A percentile compares a stretch with the other conserved stretches of the same genome.
Evolutionary conservation across 2,329 filamentous ascomycete genomes (phyloP).

Genomic region (Aschersonia sp.): DNA sequence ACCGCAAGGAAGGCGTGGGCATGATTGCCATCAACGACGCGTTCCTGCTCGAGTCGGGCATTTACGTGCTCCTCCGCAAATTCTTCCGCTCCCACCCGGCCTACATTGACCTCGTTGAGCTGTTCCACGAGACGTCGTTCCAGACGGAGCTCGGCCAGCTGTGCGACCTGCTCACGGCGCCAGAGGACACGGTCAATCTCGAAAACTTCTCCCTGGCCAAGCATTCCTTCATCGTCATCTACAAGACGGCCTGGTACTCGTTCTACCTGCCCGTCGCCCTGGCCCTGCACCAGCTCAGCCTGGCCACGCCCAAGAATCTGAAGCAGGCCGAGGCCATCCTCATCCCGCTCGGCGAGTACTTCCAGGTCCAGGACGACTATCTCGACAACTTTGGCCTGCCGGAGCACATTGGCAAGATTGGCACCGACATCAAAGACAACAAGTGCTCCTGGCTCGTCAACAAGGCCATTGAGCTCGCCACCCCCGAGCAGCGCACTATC

Average conservation of each 20-base stretch:
- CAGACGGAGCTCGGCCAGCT: conserved; percentile 94
- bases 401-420: conserved; percentile 91
- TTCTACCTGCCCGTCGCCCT: conserved; percentile 96
- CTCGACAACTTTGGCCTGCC: conserved; percentile 95
- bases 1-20: conserved; percentile 74
- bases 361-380: conserved; percentile 98
- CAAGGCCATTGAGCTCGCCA: conserved; percentile 70
- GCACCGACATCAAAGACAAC: conserved; percentile 98
- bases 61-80: conserved; percentile 87
- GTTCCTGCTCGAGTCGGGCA: conserved; percentile 83
- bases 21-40: conserved; percentile 98
- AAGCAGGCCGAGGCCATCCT: conserved; percentile 82
- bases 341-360: conserved; percentile 96
- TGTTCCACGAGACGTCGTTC: conserved; percentile 89
- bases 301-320: conserved; percentile 78
- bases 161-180: conserved; percentile 88
- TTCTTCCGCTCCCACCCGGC: conserved; percentile 76
- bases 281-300: conserved; percentile 69
- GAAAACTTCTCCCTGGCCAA: conserved; percentile 92
- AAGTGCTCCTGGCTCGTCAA: conserved; percentile 99
- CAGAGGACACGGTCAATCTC: conserved; percentile 84
- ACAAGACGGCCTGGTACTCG: conserved; percentile 98
- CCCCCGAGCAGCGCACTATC: conserved; percentile 70
- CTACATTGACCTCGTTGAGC: conserved; percentile 84
- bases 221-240: conserved; percentile 96